Evolutionary conservation across 768 basidiomycete genomes (phyloP), one percentile per base, ranked within the genome.

Genomic region (Calocybe cyanea): DNA sequence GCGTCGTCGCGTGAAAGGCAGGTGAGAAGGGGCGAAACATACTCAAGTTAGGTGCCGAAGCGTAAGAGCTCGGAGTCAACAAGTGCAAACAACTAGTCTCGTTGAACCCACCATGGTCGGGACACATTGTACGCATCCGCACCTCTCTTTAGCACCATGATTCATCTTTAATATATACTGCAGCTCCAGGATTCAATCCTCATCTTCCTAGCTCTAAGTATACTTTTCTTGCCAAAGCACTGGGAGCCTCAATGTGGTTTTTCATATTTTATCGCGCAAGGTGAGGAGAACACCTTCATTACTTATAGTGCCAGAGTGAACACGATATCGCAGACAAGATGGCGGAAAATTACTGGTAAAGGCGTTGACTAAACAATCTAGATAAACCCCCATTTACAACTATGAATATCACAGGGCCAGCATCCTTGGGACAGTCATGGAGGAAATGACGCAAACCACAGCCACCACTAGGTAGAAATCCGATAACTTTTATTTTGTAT

Each of bases 231-330:
- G 78, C 87, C 20, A 93, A 92, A 67, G 82, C 80, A 49, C 72
- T 96, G 36, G 93, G 93, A 39, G 93, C 92, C 25, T 79, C 83
- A 19, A 95, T 96, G 93, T 96, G 93, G 93, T 95, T 95, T 80
- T 96, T 93, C 74, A 92, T 96, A 63, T 95, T 96, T 74, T 96
- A 94, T 69, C 83, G 93, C 46, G 86, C 88, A 53, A 76, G 92
- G 93, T 95, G 58, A 60, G 86, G 74, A 38, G 19, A 14, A n/a
- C 9, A 20, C 40, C 33, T 10, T 40, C 2, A 8, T 34, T 35
- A 31, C 31, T 20, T 15, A 24, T 41, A 19, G 47, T 41, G 45
- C 37, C 10, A 45, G 39, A 21, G 23, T 41, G 5, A 5, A 35
- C 34, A 7, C 34, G 34, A 35, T n/a, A 6, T 21, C 52, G 30